Evolutionary conservation across 139 green algal species (phyloP).

Genomic region (Closterium sp.): DNA sequence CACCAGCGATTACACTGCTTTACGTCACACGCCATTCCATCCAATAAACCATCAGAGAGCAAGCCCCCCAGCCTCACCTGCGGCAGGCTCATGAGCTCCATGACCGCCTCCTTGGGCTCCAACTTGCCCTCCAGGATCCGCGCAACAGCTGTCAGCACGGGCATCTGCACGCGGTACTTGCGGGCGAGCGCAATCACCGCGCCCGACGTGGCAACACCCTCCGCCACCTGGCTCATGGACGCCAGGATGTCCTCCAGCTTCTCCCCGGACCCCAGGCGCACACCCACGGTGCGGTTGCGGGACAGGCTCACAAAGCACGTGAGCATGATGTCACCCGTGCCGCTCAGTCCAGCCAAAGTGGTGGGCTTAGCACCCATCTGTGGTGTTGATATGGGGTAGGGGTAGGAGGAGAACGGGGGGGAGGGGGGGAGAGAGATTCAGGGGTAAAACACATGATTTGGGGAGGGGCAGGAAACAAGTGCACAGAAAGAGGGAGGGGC

Average conservation of each 20-base stretch:
- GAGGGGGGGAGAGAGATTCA: too few relatives aligned
- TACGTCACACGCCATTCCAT: too few relatives aligned
- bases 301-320: constrained; percentile 95
- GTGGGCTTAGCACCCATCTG: constrained; percentile 88
- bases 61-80: constrained; percentile 66
- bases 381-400: not conserved
- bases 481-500: too few relatives aligned
- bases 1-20: too few relatives aligned
- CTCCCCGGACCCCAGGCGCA: constrained; percentile 88
- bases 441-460: too few relatives aligned
- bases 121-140: constrained; percentile 83
- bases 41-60: too few relatives aligned
- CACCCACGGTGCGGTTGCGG: constrained; percentile 86
- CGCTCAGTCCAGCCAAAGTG: constrained; percentile 86
- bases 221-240: constrained; percentile 76
- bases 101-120: constrained; percentile 77
- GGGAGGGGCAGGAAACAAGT: too few relatives aligned
- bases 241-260: constrained; percentile 84
- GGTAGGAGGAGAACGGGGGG: not conserved
- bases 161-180: constrained; percentile 87
- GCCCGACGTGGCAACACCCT: constrained; percentile 91
- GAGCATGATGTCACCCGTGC: constrained; percentile 98
- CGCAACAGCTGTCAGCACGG: constrained; percentile 95
- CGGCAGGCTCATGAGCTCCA: constrained; percentile 91
- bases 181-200: constrained; percentile 85